Conservation (phyloP, 2,329 filamentous ascomycete genomes). For the Diaporthe sp. region DNA sequence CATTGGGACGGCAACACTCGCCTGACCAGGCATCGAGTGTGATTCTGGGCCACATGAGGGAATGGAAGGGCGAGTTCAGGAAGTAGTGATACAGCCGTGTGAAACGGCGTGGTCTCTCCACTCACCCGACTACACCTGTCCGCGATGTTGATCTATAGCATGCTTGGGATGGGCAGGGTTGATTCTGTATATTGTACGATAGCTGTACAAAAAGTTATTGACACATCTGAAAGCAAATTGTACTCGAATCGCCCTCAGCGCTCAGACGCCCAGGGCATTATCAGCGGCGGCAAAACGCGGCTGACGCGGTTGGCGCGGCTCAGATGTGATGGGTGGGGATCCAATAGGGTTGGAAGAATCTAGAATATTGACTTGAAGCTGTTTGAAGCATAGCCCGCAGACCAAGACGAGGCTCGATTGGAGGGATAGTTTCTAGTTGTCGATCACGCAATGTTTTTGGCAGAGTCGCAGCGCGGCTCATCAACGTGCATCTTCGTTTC, state of each 20-base stretch:
- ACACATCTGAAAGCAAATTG: neutral
- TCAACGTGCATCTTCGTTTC: neutral
- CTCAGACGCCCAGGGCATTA: neutral
- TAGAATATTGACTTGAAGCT: constrained; percentile 4
- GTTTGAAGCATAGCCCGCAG: constrained; percentile 30
- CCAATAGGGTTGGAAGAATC: neutral
- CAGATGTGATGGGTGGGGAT: neutral
- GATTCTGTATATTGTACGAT: constrained; percentile 16
- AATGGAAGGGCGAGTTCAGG: constrained; percentile 57
- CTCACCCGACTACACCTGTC: constrained; percentile 12
- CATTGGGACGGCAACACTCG: constrained; percentile 93
- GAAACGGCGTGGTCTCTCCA: constrained; percentile 24
- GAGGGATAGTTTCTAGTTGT: constrained; percentile 7
- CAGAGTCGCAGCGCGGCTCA: constrained; percentile 30
- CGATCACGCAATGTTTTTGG: constrained; percentile 28
- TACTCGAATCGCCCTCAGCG: neutral
- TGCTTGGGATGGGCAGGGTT: neutral
- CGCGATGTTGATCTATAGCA: neutral
- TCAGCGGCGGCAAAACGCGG: neutral
- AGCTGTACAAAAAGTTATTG: neutral
- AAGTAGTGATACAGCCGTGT: constrained; percentile 35
- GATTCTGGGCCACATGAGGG: constrained; percentile 86
- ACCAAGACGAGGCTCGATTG: constrained; percentile 9
- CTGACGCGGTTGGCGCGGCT: neutral
- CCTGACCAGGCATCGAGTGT: constrained; percentile 86